Conservation (phyloP, 2,329 filamentous ascomycete species). For the Aspergillus quadricinctus region DNA sequence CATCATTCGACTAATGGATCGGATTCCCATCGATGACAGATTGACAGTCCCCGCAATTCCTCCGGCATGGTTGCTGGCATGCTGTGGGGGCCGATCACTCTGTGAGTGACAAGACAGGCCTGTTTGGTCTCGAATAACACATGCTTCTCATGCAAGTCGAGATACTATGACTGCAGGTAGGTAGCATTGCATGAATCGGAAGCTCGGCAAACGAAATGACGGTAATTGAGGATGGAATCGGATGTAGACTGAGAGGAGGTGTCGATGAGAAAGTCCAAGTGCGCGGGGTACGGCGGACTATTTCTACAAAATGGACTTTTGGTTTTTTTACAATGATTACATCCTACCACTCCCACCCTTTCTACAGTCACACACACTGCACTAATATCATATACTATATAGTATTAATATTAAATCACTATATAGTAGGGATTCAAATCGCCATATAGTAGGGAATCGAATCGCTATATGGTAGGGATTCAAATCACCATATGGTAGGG, state of each 20-base stretch:
- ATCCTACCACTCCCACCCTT: no score
- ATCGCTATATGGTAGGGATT: no score
- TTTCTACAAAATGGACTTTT: no score
- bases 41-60: constrained; percentile 4
- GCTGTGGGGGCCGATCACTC: not conserved
- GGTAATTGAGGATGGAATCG: not conserved
- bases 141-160: not conserved
- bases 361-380: no score
- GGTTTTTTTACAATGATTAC: no score
- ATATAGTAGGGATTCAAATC: no score
- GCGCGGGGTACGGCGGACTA: no score
- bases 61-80: not conserved
- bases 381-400: no score
- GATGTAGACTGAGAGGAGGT: not conserved
- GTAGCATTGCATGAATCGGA: not conserved
- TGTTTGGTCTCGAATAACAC: not conserved
- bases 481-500: no score
- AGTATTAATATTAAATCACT: no score
- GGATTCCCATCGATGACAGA: not conserved
- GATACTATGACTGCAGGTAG: not conserved
- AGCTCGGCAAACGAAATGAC: not conserved
- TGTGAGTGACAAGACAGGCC: not conserved
- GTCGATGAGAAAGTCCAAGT: not conserved
- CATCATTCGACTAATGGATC: not conserved
- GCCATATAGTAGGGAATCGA: no score